A percentile compares a stretch with the other conserved stretches of the same genome.
Conservation (phyloP, 2,329 filamentous ascomycete species). For the Ophiostoma fasciatum region DNA sequence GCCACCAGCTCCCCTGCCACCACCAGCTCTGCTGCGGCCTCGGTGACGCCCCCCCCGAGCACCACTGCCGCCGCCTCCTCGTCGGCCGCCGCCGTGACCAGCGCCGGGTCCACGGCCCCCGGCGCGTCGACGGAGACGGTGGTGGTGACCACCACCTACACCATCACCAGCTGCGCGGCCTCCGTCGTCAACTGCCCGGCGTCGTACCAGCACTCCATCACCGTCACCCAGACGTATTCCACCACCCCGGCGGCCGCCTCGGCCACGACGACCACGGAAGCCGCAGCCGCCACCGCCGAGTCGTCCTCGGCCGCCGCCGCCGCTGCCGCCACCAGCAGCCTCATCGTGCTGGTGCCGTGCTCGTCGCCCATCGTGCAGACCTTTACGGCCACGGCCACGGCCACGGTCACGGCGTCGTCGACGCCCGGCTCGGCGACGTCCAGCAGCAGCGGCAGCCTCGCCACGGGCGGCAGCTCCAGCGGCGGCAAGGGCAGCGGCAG, state of each 20-base stretch:
- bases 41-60: not conserved
- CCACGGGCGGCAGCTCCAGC: too few species aligned
- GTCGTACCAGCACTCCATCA: constrained; percentile 14
- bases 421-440: too few species aligned
- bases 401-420: too few species aligned
- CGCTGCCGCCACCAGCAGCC: constrained; percentile 11
- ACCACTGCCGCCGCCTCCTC: not conserved
- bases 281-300: not conserved
- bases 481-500: too few species aligned
- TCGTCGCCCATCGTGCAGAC: constrained; percentile 13
- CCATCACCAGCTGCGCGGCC: constrained; percentile 17
- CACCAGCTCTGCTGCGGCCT: not conserved
- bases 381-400: constrained; percentile 47
- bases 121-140: constrained; percentile 13
- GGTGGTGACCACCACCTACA: constrained; percentile 15
- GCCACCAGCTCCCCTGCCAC: not conserved
- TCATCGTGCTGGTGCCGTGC: constrained; percentile 13
- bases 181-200: constrained; percentile 18
- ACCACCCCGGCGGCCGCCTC: not conserved
- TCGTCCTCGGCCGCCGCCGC: constrained; percentile 1
- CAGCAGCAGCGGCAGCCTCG: too few species aligned
- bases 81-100: not conserved
- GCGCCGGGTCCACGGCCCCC: not conserved
- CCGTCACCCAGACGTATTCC: constrained; percentile 12
- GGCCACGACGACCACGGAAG: not conserved